These are phyloP conservation scores for Thozetella sp. DNA, from an alignment of 495 filamentous ascomycete genomes.

Conservation along the genomic window DNA sequence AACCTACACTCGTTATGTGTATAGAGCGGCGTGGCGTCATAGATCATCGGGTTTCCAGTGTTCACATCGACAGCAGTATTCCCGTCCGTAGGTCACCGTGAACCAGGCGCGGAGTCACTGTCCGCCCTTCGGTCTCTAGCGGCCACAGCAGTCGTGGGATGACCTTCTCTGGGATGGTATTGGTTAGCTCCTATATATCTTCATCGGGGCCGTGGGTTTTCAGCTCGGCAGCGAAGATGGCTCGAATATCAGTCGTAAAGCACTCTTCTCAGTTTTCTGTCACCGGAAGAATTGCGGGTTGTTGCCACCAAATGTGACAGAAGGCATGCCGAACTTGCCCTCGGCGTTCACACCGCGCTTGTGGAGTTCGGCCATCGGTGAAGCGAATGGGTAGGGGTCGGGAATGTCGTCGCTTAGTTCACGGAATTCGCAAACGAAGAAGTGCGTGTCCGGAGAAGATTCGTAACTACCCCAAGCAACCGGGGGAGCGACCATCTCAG, in stretches of 20 bases:
- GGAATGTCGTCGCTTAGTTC: not conserved
- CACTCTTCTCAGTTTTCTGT: conserved; percentile 9
- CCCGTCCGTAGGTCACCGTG: conserved; percentile 53
- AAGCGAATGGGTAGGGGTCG: not conserved
- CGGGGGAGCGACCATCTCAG: conserved; percentile 6
- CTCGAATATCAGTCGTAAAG: conserved; percentile 3
- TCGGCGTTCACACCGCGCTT: not conserved
- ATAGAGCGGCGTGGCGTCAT: too few relatives aligned
- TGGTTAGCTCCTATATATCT: conserved; percentile 12
- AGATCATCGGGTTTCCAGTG: conserved; percentile 27
- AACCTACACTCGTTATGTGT: too few relatives aligned
- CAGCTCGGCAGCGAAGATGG: conserved; percentile 7
- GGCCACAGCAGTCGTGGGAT: conserved; percentile 39
- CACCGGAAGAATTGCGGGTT: conserved; percentile 6
- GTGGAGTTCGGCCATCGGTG: conserved; percentile 7
- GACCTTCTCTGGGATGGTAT: conserved; percentile 29
- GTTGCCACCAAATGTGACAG: conserved; percentile 4
- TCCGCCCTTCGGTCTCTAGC: conserved; percentile 38
- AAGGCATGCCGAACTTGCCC: conserved; percentile 5
- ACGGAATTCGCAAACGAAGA: conserved; percentile 5
- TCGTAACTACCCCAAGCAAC: conserved; percentile 4
- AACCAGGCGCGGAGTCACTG: conserved; percentile 40
- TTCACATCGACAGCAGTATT: conserved; percentile 25
- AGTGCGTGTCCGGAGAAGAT: not conserved
- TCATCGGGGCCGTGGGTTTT: conserved; percentile 12